Base-by-base conservation (phyloP, 1,139 yeast genomes). In the Geotrichum klebahnii region DNA sequence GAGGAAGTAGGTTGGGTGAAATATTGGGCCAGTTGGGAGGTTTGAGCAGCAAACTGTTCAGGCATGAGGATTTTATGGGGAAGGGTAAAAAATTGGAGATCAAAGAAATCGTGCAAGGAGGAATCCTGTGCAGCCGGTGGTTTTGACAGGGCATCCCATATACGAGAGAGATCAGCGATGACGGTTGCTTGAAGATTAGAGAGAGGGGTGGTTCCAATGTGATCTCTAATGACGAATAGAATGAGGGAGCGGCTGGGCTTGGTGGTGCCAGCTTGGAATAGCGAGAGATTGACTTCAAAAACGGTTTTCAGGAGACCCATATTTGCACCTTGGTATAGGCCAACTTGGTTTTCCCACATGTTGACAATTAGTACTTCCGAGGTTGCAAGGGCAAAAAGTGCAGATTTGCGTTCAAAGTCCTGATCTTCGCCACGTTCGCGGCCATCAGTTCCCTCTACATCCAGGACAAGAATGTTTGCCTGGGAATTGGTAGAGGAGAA, bases 381-480 rank as follows among this genome's bases (percentile, higher is more conserved):
- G 0, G 97, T 90, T 5, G 97, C 81, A 55, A 92, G 72, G 0
- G 98, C 97, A 74, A 92, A 92, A 46, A 94, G 71, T 0, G 98
- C 97, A 1, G 97, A 90, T 63, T 92, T 92, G 53, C 98, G 78
- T 68, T 92, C 98, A 67, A 92, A 92, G 67, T 92, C 98, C 67
- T 92, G 97, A 67, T 92, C 98, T 61, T 92, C 98, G 14, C 98
- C 98, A 53, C 97, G 78, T 68, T 92, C 98, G 56, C 97, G 78
- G 43, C 98, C 98, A 69, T 92, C 98, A 1, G 97, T 89, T 42
- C 98, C 98, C 69, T 92, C 98, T 17, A 92, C 97, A 65, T 92
- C 98, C 79, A 92, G 77, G 2, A 92, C 95, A 59, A 89, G 77
- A n/a, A 89, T 72, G 39, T 56, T 57, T n/a, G 45, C 43, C 33